Conservation (phyloP, 192 early-diverging fungal species). For the Backusella parvicylindrica region DNA sequence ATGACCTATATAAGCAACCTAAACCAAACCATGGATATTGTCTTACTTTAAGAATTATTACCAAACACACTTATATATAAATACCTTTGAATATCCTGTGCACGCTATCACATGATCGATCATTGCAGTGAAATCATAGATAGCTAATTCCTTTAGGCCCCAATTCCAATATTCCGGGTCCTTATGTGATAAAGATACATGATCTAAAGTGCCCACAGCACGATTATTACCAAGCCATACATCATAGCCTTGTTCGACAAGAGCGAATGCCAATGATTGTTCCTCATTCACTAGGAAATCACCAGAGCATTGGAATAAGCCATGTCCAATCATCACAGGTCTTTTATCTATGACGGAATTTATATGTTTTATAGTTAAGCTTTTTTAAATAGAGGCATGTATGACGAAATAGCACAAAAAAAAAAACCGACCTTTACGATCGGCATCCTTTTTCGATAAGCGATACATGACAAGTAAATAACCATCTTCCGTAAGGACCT, state of each 20-base stretch:
- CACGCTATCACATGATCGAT: conserved; percentile 49
- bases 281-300: conserved; percentile 79
- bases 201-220: conserved; percentile 42
- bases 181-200: conserved; percentile 9
- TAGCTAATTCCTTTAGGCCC: conserved; percentile 86
- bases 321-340: conserved; percentile 93
- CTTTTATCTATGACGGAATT: neutral
- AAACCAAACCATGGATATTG: conserved; percentile 31
- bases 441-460: neutral
- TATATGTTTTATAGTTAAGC: neutral
- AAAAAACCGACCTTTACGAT: neutral
- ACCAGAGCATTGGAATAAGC: conserved; percentile 90
- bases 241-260: conserved; percentile 90
- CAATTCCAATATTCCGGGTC: conserved; percentile 73
- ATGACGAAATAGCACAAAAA: neutral
- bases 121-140: conserved; percentile 81
- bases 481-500: conserved; percentile 22
- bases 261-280: conserved; percentile 72
- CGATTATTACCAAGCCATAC: conserved; percentile 95
- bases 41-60: neutral
- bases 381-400: neutral
- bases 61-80: neutral
- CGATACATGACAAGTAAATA: conserved; percentile 21
- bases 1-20: conserved; percentile 83
- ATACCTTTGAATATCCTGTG: conserved; percentile 36